Percentiles rank a stretch among this genome's conserved stretches.
phyloP scores from a whole-genome alignment of 2,329 filamentous ascomycete genomes.

The Periconia sp. region DNA sequence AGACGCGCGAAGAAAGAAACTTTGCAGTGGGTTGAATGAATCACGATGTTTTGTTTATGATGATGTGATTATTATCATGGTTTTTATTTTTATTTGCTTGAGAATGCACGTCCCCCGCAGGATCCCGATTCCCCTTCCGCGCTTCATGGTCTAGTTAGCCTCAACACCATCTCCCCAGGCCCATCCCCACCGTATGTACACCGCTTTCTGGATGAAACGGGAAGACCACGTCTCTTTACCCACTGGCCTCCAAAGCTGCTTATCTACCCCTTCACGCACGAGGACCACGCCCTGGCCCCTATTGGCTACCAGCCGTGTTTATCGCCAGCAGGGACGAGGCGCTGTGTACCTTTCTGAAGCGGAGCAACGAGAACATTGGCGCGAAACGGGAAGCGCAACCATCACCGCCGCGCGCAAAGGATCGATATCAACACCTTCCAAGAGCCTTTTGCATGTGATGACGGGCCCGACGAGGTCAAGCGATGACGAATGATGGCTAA shows the following conservation, averaged over 20 bases:
- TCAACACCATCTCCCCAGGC: conserved; percentile 13
- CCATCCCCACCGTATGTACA: conserved; percentile 5
- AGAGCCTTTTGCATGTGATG: neutral
- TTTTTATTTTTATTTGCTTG: too few relatives aligned
- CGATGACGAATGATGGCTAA: conserved; percentile 6
- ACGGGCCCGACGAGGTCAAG: neutral
- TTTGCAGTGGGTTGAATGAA: neutral
- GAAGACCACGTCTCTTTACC: conserved; percentile 5
- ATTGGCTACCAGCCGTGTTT: conserved; percentile 26
- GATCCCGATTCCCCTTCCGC: conserved; percentile 6
- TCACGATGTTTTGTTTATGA: neutral
- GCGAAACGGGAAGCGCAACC: neutral
- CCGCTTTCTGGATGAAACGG: conserved; percentile 9
- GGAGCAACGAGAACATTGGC: conserved; percentile 6
- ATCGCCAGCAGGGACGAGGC: conserved; percentile 11
- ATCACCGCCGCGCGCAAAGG: neutral
- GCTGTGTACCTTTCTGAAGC: conserved; percentile 11
- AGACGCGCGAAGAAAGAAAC: too few relatives aligned
- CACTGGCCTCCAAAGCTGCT: conserved; percentile 5
- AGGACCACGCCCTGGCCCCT: conserved; percentile 6
- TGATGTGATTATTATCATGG: too few relatives aligned
- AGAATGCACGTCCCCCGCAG: neutral
- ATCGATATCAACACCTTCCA: neutral
- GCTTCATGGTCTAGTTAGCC: neutral
- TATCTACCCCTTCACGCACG: conserved; percentile 23